A percentile compares a stretch with the other conserved stretches of the same genome.
phyloP scores from a whole-genome alignment of 495 filamentous ascomycete species.

The Penicillium argentinense region DNA sequence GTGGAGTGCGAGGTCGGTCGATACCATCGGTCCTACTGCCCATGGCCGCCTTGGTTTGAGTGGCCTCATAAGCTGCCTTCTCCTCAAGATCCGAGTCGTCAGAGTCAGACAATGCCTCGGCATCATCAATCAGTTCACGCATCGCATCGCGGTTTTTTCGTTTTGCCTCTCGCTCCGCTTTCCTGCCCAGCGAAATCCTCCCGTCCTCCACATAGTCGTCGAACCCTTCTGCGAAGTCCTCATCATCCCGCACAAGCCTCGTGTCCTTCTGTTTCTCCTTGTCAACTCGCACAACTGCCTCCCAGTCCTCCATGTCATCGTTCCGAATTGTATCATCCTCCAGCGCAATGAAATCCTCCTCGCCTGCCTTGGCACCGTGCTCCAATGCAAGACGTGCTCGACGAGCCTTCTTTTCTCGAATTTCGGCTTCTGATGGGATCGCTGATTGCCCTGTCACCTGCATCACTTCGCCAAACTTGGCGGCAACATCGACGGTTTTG shows the following conservation, averaged over 20 bases:
- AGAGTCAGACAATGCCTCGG: slow-evolving; percentile 62
- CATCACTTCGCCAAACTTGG: slow-evolving; percentile 60
- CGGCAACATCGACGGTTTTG: slow-evolving; percentile 64
- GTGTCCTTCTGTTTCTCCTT: slow-evolving; percentile 54
- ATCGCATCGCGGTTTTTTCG: slow-evolving; percentile 70
- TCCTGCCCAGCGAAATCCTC: slow-evolving; percentile 71
- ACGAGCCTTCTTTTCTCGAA: slow-evolving; percentile 87
- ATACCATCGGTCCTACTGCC: slow-evolving; percentile 54
- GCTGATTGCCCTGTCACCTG: slow-evolving; percentile 32
- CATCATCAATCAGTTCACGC: slow-evolving; percentile 79
- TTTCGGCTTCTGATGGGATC: slow-evolving; percentile 86
- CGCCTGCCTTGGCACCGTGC: slow-evolving; percentile 64
- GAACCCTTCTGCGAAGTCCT: slow-evolving; percentile 93
- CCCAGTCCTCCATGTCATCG: slow-evolving; percentile 48
- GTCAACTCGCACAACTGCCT: slow-evolving; percentile 38
- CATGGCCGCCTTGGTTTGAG: slow-evolving; percentile 81
- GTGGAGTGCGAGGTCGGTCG: slow-evolving; percentile 52
- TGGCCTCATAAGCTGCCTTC: slow-evolving; percentile 80
- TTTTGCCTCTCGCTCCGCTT: slow-evolving; percentile 75
- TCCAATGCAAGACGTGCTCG: slow-evolving; percentile 77
- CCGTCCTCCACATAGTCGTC: slow-evolving; percentile 90
- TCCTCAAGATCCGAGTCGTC: slow-evolving; percentile 81
- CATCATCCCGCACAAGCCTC: slow-evolving; percentile 81
- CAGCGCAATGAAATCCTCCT: slow-evolving; percentile 80
- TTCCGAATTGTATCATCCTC: slow-evolving; percentile 44